A percentile compares a stretch with the other conserved stretches of the same genome.
Evolutionary conservation across 1,284 basidiomycete genomes (phyloP).

Genomic region (Naganishia liquefaciens): DNA sequence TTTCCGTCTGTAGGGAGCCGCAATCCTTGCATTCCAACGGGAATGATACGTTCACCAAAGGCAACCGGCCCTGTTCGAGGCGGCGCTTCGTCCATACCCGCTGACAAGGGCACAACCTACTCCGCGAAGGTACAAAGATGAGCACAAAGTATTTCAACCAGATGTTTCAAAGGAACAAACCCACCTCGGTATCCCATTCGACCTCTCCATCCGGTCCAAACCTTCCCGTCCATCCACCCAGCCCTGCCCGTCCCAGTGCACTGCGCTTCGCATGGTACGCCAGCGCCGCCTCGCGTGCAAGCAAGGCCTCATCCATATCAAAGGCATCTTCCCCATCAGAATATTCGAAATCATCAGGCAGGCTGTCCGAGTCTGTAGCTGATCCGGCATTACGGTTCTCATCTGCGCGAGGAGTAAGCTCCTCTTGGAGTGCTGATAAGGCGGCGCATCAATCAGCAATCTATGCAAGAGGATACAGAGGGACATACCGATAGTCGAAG

Average conservation of each 20-base stretch:
- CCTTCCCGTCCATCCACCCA: constrained; percentile 34
- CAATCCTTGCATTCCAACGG: constrained; percentile 14
- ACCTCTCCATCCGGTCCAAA: constrained; percentile 28
- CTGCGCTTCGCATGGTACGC: constrained; percentile 34
- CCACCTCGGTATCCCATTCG: constrained; percentile 30
- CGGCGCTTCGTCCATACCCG: constrained; percentile 24
- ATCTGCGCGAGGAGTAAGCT: background rate
- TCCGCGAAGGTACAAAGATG: background rate
- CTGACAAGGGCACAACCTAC: constrained; percentile 27
- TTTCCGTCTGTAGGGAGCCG: constrained; percentile 1
- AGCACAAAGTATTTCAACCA: background rate
- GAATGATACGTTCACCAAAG: constrained; percentile 33
- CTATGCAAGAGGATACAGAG: background rate
- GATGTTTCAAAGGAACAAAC: background rate
- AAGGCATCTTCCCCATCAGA: constrained; percentile 32
- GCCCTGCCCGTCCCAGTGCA: constrained; percentile 29
- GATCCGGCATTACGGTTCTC: background rate
- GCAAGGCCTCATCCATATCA: constrained; percentile 32
- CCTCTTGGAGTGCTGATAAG: background rate
- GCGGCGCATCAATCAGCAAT: background rate
- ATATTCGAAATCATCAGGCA: constrained; percentile 26
- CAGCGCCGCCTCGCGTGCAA: constrained; percentile 33
- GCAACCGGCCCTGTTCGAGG: constrained; percentile 15
- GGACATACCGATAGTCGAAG: constrained; percentile 8
- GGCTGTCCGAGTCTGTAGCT: constrained; percentile 23